Evolutionary conservation across 208 protist species (phyloP).

Genomic region (Herpetomonas muscarum): DNA sequence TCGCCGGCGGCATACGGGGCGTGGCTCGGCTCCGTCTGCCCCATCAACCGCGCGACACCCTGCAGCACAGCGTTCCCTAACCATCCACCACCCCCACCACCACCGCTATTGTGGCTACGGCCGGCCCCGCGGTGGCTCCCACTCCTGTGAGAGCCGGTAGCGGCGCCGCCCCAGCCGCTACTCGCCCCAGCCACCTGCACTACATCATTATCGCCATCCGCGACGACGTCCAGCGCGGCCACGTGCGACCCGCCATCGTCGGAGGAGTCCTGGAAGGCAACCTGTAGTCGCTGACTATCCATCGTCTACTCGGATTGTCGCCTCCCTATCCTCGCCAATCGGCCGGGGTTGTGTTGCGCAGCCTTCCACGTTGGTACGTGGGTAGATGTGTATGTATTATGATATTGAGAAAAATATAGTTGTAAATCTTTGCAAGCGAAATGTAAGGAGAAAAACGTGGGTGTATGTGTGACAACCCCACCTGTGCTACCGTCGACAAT

Average conservation of each 20-base stretch:
- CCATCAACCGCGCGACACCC: background rate
- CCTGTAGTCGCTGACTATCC: conserved; percentile 18
- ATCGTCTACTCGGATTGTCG: too few relatives aligned
- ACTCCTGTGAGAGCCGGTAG: conserved; percentile 2
- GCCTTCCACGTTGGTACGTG: too few relatives aligned
- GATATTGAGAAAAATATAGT: too few relatives aligned
- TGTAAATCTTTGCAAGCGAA: too few relatives aligned
- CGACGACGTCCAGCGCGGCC: conserved; percentile 30
- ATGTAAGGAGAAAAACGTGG: too few relatives aligned
- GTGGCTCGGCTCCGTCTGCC: background rate
- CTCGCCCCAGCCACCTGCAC: background rate
- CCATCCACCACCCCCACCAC: background rate
- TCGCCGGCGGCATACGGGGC: background rate
- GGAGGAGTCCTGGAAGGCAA: conserved; percentile 68
- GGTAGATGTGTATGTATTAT: too few relatives aligned
- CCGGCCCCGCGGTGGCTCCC: background rate
- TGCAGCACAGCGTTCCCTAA: background rate
- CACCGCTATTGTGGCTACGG: background rate
- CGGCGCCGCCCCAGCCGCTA: background rate
- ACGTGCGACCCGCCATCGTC: conserved; percentile 57
- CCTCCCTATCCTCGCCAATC: too few relatives aligned
- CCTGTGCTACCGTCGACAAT: too few relatives aligned
- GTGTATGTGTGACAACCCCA: too few relatives aligned
- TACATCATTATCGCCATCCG: conserved; percentile 10
- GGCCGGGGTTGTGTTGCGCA: too few relatives aligned